Conservation (phyloP, 2,329 filamentous ascomycete species). For the Teratosphaeria epicoccoides region DNA sequence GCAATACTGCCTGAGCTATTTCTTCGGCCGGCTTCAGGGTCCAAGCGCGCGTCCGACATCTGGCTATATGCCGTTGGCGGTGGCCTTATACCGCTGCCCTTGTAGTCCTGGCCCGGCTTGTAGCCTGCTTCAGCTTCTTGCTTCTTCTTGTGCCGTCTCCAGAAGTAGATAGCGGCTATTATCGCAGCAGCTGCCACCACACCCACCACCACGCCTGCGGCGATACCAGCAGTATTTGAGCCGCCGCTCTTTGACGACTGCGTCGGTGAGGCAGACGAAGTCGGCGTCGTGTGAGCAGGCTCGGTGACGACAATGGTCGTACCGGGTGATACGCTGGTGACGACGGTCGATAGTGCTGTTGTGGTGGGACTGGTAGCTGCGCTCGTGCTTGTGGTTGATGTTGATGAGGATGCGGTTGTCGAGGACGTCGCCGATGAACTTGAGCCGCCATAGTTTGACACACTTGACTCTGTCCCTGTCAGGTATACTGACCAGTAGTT, state of each 20-base stretch:
- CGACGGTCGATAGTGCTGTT: conserved; percentile 8
- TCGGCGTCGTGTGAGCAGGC: conserved; percentile 9
- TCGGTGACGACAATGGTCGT: conserved; percentile 27
- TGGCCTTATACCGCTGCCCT: conserved; percentile 44
- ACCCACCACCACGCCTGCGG: conserved; percentile 77
- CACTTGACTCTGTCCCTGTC: conserved; percentile 34
- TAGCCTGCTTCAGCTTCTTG: conserved; percentile 74
- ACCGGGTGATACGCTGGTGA: conserved; percentile 23
- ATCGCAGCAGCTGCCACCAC: conserved; percentile 59
- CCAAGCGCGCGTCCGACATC: conserved; percentile 72
- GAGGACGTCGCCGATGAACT: conserved; percentile 10
- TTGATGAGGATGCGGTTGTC: conserved; percentile 4
- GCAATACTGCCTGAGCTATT: conserved; percentile 86
- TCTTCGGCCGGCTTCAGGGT: conserved; percentile 51
- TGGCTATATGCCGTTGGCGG: conserved; percentile 55
- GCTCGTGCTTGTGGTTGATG: conserved; percentile 2
- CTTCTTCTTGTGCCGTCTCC: conserved; percentile 64
- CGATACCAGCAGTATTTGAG: conserved; percentile 70
- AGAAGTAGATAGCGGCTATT: conserved; percentile 60
- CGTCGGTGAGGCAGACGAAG: conserved; percentile 1
- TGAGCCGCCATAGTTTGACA: conserved; percentile 22
- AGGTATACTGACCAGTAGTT: conserved; percentile 42
- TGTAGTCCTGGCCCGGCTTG: conserved; percentile 64
- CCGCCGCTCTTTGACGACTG: conserved; percentile 8
- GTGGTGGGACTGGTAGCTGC: conserved; percentile 11